Evolutionary conservation across 2,329 filamentous ascomycete genomes (phyloP).

Genomic region (Septoria petroselini): DNA sequence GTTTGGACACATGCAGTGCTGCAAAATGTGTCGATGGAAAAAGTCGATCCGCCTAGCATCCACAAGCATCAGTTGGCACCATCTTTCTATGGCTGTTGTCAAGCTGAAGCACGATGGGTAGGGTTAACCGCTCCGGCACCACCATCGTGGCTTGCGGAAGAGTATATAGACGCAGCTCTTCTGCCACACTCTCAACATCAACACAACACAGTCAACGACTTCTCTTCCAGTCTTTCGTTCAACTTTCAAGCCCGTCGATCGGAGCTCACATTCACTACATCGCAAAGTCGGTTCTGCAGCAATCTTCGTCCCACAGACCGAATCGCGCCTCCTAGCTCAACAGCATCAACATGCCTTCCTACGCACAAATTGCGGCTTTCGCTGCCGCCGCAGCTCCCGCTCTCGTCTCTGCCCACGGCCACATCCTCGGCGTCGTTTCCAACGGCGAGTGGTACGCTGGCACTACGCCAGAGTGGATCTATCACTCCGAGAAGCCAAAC

Average conservation of each 20-base stretch:
- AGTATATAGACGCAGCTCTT: slow-evolving; percentile 15
- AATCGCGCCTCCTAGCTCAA: neutral
- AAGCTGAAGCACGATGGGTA: slow-evolving; percentile 18
- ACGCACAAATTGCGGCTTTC: slow-evolving; percentile 18
- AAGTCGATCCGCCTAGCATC: slow-evolving; percentile 12
- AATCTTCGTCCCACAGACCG: slow-evolving; percentile 1
- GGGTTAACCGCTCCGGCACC: slow-evolving; percentile 1
- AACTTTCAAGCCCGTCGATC: slow-evolving; percentile 16
- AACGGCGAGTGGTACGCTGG: slow-evolving; percentile 48
- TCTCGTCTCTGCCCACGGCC: slow-evolving; percentile 47
- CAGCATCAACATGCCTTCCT: slow-evolving; percentile 21
- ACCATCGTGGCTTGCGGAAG: neutral
- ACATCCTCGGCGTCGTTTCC: slow-evolving; percentile 44
- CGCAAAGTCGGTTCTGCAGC: slow-evolving; percentile 14
- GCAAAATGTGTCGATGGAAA: slow-evolving; percentile 16
- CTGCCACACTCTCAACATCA: neutral
- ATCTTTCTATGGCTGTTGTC: slow-evolving; percentile 14
- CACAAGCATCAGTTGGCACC: slow-evolving; percentile 19
- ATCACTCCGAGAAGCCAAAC: slow-evolving; percentile 55
- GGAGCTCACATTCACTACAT: slow-evolving; percentile 21
- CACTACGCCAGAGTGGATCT: slow-evolving; percentile 46
- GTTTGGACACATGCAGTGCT: neutral
- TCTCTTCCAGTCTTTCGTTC: slow-evolving; percentile 20
- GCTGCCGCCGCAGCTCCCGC: slow-evolving; percentile 23
- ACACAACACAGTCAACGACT: slow-evolving; percentile 9